These are phyloP conservation scores for Leccinum obscurum DNA, from an alignment of 768 basidiomycete genomes.

Conservation along the genomic window DNA sequence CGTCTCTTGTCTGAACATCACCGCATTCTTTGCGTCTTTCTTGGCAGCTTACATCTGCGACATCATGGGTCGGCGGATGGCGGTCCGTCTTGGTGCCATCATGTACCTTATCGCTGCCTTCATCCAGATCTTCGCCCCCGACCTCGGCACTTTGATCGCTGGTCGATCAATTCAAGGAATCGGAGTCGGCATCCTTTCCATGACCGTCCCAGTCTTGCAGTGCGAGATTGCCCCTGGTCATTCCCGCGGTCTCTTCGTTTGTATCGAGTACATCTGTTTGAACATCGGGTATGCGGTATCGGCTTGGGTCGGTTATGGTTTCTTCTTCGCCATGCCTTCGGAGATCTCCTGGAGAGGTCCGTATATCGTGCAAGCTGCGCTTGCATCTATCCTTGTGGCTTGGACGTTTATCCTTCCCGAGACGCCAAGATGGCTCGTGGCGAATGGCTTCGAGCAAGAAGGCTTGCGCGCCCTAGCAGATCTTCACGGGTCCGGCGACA, in stretches of 20 bases:
- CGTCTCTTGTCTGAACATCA: constrained; percentile 50
- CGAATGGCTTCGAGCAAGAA: constrained; percentile 51
- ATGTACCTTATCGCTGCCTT: constrained; percentile 51
- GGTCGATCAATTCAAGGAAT: constrained; percentile 49
- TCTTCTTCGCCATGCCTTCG: constrained; percentile 46
- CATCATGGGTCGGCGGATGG: constrained; percentile 48
- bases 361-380: constrained; percentile 52
- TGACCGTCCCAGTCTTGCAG: constrained; percentile 51
- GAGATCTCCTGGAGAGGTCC: constrained; percentile 59
- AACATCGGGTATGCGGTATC: constrained; percentile 51
- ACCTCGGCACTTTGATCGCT: constrained; percentile 39
- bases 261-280: constrained; percentile 53
- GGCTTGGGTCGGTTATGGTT: constrained; percentile 50
- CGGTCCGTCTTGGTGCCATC: constrained; percentile 49
- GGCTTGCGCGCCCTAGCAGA: constrained; percentile 56
- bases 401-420: constrained; percentile 53
- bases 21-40: constrained; percentile 47
- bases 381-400: constrained; percentile 45
- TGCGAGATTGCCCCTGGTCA: constrained; percentile 48
- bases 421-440: constrained; percentile 55
- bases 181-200: constrained; percentile 51
- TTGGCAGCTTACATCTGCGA: constrained; percentile 52
- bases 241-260: constrained; percentile 52
- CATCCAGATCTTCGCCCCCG: constrained; percentile 50
- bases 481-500: constrained; percentile 52